Percentiles rank a stretch among this genome's conserved stretches.
phyloP scores from a whole-genome alignment of 164 flowering plant genomes.

The Hamamelis virginiana region DNA sequence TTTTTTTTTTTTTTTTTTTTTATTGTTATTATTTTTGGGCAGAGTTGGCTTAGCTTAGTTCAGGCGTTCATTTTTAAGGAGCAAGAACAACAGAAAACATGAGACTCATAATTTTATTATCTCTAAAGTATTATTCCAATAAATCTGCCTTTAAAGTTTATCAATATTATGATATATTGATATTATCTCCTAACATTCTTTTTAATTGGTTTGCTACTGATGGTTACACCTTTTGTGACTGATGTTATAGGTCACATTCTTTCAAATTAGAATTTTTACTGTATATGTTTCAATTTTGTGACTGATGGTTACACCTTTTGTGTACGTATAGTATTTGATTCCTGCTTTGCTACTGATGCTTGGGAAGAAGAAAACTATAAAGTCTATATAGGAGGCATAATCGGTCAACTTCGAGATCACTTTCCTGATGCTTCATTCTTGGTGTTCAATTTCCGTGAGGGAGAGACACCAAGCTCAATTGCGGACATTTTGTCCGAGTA shows the following conservation, averaged over 20 bases:
- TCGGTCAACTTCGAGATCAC: slow-evolving; percentile 63
- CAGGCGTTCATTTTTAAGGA: too few relatives aligned
- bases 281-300: too few relatives aligned
- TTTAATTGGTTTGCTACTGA: background rate
- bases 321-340: slow-evolving; percentile 74
- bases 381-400: slow-evolving; percentile 62
- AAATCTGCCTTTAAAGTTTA: too few relatives aligned
- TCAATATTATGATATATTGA: too few relatives aligned
- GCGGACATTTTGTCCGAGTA: slow-evolving; percentile 55
- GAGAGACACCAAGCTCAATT: slow-evolving; percentile 49
- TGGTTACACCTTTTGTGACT: background rate
- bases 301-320: background rate
- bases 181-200: too few relatives aligned
- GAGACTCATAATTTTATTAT: too few relatives aligned
- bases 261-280: background rate
- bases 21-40: too few relatives aligned
- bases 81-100: too few relatives aligned
- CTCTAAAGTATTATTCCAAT: too few relatives aligned
- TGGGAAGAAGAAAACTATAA: slow-evolving; percentile 64
- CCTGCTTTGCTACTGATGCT: slow-evolving; percentile 77
- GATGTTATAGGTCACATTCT: background rate
- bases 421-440: slow-evolving; percentile 77
- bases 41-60: too few relatives aligned
- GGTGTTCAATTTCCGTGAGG: slow-evolving; percentile 85
- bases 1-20: too few relatives aligned